Percentiles rank a stretch among this genome's conserved stretches.
Conservation (phyloP, 2,329 filamentous ascomycete genomes). For the Endothia cerciana region DNA sequence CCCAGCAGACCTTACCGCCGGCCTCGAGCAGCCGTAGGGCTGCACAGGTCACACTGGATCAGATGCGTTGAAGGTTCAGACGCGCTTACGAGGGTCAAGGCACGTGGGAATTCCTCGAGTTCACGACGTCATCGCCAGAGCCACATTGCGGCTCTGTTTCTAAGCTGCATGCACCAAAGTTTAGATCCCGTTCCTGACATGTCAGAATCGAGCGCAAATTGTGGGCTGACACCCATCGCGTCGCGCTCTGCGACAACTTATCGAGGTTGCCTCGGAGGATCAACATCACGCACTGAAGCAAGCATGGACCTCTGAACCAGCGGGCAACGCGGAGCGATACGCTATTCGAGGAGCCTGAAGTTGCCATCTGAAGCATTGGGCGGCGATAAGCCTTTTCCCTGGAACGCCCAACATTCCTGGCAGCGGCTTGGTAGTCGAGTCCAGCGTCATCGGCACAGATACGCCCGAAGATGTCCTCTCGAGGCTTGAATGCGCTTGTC, state of each 20-base stretch:
- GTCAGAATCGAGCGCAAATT: constrained; percentile 18
- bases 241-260: background rate
- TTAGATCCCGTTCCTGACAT: constrained; percentile 16
- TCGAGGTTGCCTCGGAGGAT: background rate
- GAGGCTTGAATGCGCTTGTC: background rate
- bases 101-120: constrained; percentile 1
- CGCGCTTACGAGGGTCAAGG: background rate
- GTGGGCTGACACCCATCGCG: constrained; percentile 6
- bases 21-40: background rate
- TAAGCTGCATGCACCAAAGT: constrained; percentile 10
- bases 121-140: constrained; percentile 21
- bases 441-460: background rate
- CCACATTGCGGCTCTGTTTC: constrained; percentile 22
- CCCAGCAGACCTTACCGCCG: background rate
- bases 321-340: no score
- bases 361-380: background rate
- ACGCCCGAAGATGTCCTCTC: background rate
- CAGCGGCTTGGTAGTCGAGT: background rate
- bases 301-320: background rate
- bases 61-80: background rate
- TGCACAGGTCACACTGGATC: constrained; percentile 2
- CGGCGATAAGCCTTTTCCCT: background rate
- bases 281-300: background rate
- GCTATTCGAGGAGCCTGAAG: background rate
- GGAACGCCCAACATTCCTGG: background rate